Evolutionary conservation across 371 early-diverging fungal species (phyloP).

Genomic region (Rhizopus microsporus): DNA sequence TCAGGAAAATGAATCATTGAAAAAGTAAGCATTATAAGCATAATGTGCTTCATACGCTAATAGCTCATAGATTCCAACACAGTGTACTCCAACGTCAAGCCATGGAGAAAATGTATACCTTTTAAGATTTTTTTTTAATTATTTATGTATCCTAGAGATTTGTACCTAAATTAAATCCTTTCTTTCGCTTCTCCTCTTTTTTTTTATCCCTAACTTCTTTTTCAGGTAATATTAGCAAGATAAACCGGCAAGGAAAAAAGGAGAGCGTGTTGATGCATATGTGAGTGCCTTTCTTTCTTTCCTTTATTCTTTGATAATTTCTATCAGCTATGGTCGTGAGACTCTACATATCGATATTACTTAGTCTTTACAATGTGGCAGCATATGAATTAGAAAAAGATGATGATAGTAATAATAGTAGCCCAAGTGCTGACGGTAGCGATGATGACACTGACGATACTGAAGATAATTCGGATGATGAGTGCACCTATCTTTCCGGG

Average conservation of each 20-base stretch:
- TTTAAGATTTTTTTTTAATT: slow-evolving; percentile 21
- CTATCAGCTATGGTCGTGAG: no score
- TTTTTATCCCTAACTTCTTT: neutral
- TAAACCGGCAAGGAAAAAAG: neutral
- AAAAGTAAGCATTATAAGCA: slow-evolving; percentile 36
- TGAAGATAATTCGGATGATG: slow-evolving; percentile 17
- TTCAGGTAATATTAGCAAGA: neutral
- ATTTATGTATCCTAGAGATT: neutral
- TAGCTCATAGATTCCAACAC: slow-evolving; percentile 44
- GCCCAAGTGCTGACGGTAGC: neutral
- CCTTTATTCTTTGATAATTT: no score
- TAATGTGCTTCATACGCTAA: neutral
- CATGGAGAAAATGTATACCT: slow-evolving; percentile 56
- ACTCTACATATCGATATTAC: no score
- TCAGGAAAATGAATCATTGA: slow-evolving; percentile 51
- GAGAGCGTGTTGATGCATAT: neutral
- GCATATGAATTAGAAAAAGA: no score
- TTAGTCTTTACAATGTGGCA: no score
- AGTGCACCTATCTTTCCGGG: slow-evolving; percentile 37
- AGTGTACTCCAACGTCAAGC: slow-evolving; percentile 53
- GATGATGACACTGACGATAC: slow-evolving; percentile 22
- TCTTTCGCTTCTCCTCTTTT: neutral
- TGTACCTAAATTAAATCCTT: neutral
- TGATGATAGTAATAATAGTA: neutral
- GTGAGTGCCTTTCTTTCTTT: no score